A percentile compares a stretch with the other conserved stretches of the same genome.
These are phyloP conservation scores for Pseudozyma hubeiensis DNA, from an alignment of 1,284 basidiomycete genomes.

Conservation along the genomic window DNA sequence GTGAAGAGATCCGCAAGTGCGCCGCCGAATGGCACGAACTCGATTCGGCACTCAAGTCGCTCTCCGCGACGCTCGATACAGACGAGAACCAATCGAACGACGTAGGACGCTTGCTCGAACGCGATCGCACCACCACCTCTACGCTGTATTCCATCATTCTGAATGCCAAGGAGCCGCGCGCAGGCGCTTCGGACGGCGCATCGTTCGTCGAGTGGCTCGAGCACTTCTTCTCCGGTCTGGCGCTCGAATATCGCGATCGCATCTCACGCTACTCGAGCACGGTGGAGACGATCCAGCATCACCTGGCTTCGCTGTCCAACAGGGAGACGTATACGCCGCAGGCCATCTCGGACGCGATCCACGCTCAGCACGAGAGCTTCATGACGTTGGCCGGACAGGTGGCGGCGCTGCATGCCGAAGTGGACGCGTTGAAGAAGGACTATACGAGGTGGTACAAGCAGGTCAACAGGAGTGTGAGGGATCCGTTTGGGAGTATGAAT, in stretches of 20 bases:
- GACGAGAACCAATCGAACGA: conserved; percentile 45
- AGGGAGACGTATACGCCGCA: conserved; percentile 58
- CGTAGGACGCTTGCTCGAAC: conserved; percentile 49
- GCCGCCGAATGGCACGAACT: conserved; percentile 57
- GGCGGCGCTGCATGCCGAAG: conserved; percentile 61
- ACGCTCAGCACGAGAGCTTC: conserved; percentile 63
- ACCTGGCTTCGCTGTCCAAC: conserved; percentile 50
- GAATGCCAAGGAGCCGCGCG: conserved; percentile 51
- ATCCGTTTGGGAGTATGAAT: conserved; percentile 60
- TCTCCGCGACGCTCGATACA: conserved; percentile 54
- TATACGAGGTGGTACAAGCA: conserved; percentile 65
- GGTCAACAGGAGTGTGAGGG: conserved; percentile 56
- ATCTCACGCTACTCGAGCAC: conserved; percentile 61
- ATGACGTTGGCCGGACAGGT: conserved; percentile 66
- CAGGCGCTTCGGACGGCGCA: conserved; percentile 40
- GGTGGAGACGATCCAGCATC: conserved; percentile 64
- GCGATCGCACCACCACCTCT: conserved; percentile 58
- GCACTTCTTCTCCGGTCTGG: conserved; percentile 56
- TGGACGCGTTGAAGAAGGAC: conserved; percentile 63
- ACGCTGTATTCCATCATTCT: conserved; percentile 57
- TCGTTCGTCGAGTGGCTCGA: conserved; percentile 58
- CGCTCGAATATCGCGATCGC: conserved; percentile 52
- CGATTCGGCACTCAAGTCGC: conserved; percentile 54
- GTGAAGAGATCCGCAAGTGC: conserved; percentile 52
- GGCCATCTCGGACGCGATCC: conserved; percentile 62